Conservation (phyloP, 306 rosid genomes). For the Inga laurina region DNA sequence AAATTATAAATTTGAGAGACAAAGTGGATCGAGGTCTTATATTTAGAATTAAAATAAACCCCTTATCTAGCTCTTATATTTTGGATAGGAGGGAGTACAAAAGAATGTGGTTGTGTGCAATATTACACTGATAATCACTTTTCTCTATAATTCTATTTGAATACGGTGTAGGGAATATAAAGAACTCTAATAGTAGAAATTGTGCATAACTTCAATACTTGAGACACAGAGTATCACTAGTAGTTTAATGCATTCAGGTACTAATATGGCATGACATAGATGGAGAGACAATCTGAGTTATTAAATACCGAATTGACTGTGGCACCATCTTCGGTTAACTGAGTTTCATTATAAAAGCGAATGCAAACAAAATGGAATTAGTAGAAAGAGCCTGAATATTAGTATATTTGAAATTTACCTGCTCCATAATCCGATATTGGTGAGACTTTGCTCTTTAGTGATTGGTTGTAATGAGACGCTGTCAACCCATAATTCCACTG, state of each 20-base stretch:
- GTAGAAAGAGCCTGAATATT: background rate
- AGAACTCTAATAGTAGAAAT: background rate
- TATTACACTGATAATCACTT: background rate
- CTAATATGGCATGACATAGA: background rate
- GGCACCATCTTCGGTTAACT: background rate
- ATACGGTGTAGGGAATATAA: background rate
- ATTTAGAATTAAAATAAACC: too few species aligned
- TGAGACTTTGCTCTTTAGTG: constrained; percentile 60
- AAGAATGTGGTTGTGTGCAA: background rate
- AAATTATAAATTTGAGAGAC: too few species aligned
- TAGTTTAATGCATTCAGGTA: background rate
- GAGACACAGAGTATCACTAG: background rate
- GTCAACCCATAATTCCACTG: constrained; percentile 60
- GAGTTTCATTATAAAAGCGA: background rate
- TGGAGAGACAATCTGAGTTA: background rate
- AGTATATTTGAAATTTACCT: constrained; percentile 40
- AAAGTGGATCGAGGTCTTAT: too few species aligned
- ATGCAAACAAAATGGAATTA: background rate
- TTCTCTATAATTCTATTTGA: background rate
- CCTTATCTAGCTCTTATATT: too few species aligned
- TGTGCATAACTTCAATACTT: background rate
- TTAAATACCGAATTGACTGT: background rate
- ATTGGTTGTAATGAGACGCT: constrained; percentile 66
- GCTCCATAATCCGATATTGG: constrained; percentile 54
- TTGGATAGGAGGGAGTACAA: too few species aligned